Base-by-base conservation (phyloP, 371 early-diverging fungal genomes). In the Mucor lusitanicus region DNA sequence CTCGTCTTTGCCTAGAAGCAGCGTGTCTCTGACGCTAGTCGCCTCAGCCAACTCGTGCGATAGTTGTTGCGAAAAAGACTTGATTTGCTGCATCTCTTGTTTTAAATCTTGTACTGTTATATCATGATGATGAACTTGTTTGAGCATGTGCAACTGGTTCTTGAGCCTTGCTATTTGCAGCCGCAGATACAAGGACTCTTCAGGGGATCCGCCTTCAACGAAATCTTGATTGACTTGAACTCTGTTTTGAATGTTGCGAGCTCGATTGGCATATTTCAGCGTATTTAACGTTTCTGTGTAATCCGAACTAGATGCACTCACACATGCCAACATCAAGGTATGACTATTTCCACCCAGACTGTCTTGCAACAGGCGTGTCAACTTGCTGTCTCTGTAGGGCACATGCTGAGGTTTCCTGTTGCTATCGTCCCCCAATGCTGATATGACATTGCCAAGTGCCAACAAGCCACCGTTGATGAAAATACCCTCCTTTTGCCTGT, bases 381-480 rank as follows among this genome's bases (percentile, higher is more conserved):
- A 86, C 74, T 99, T 99, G n/a, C 94, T 92, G 74, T 99, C 97
- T 65, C 98, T 85, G 76, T 94, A 99, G 0, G 99, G 99, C 7
- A 99, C 88, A 74, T 93, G 90, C 9, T 78, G 71, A 17, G 28
- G 3, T 35, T 40, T 25, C 25, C 13, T 32, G 56, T 88, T 73
- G 61, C 82, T 70, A 64, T 92, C 85, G 65, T 96, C 97, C n/a
- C 92, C 92, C 33, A 99, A 84, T 2, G 99, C 98, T 7, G 93
- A 93, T 39, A 99, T 99, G 5, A 99, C 99, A 75, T 97, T 99
- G 58, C 98, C 98, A 15, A 99, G 85, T 0, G 97, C 97, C 39
- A 99, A 83, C 19, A 99, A 86, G 1, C 99, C 99, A 15, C 92
- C 86, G 79, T 99, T 99, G 73, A 99, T 99, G 19, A 91, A 88